Conservation (phyloP, 805 yeast species). For the Candida easanensis region DNA sequence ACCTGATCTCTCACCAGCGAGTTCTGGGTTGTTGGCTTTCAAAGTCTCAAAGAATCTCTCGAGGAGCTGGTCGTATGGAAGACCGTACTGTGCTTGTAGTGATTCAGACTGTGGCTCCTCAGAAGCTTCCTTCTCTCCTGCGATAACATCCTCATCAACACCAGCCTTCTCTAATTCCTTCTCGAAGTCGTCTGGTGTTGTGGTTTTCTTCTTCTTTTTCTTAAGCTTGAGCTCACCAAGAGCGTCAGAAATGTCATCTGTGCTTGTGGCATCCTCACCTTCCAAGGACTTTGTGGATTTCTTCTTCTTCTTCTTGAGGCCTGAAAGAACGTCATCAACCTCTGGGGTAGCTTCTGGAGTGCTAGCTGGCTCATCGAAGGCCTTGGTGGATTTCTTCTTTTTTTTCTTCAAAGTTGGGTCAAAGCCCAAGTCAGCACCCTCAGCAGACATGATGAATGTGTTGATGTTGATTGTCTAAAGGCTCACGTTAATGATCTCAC, state of each 20-base stretch:
- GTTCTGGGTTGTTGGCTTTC: slow-evolving; percentile 93
- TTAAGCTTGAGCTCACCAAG: slow-evolving; percentile 71
- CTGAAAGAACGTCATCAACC: slow-evolving; percentile 67
- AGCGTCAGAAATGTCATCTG: slow-evolving; percentile 53
- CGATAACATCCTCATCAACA: slow-evolving; percentile 44
- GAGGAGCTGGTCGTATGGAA: slow-evolving; percentile 74
- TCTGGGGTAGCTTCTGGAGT: slow-evolving; percentile 41
- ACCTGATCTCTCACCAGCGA: slow-evolving; percentile 94
- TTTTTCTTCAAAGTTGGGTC: slow-evolving; percentile 77
- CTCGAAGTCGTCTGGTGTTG: slow-evolving; percentile 75
- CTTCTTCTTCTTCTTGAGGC: slow-evolving; percentile 85
- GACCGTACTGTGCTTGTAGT: slow-evolving; percentile 47
- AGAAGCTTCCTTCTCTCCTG: slow-evolving; percentile 24
- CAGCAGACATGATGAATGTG: slow-evolving; percentile 11
- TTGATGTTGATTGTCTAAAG: too few relatives aligned
- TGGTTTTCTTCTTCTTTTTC: slow-evolving; percentile 81
- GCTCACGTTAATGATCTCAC: background rate
- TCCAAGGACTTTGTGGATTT: slow-evolving; percentile 42
- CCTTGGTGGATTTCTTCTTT: slow-evolving; percentile 63
- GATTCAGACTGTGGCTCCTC: slow-evolving; percentile 27
- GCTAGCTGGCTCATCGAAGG: slow-evolving; percentile 32
- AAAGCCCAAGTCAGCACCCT: slow-evolving; percentile 45
- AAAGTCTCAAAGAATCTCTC: slow-evolving; percentile 83
- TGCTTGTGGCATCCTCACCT: slow-evolving; percentile 35
- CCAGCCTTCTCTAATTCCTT: slow-evolving; percentile 90